phyloP scores from a whole-genome alignment of 2,329 filamentous ascomycete species.

The Ampelomyces quisqualis region DNA sequence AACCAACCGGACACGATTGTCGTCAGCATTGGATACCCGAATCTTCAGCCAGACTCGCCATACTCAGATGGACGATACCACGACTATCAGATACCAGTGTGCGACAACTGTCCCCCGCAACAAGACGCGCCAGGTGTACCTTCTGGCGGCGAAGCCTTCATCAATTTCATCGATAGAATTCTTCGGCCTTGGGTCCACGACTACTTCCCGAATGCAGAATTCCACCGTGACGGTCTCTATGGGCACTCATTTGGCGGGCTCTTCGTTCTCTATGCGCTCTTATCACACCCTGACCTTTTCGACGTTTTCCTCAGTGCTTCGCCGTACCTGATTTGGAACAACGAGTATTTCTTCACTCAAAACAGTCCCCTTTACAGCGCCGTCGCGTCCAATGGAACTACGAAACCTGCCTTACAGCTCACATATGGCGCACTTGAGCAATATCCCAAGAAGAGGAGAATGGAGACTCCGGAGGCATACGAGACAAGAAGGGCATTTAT shows the following conservation, averaged over 20 bases:
- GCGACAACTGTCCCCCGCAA: slow-evolving; percentile 26
- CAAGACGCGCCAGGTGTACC: slow-evolving; percentile 35
- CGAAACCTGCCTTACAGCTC: slow-evolving; percentile 35
- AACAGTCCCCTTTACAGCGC: slow-evolving; percentile 22
- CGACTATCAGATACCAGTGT: slow-evolving; percentile 37
- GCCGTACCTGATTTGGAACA: slow-evolving; percentile 53
- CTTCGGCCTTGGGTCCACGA: slow-evolving; percentile 41
- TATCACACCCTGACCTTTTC: slow-evolving; percentile 46
- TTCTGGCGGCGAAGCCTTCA: slow-evolving; percentile 51
- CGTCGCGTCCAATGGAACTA: slow-evolving; percentile 7
- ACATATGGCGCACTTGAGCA: slow-evolving; percentile 37
- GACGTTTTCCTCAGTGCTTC: slow-evolving; percentile 51
- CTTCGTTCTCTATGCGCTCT: slow-evolving; percentile 50
- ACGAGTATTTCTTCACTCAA: slow-evolving; percentile 42
- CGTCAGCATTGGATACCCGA: slow-evolving; percentile 35
- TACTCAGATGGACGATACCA: slow-evolving; percentile 28
- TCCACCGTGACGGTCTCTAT: slow-evolving; percentile 48
- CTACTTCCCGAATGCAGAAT: slow-evolving; percentile 34
- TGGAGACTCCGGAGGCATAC: slow-evolving; percentile 31
- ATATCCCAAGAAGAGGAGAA: slow-evolving; percentile 25
- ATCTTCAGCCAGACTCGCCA: slow-evolving; percentile 32
- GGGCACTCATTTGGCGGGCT: slow-evolving; percentile 55
- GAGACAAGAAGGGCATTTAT: slow-evolving; percentile 29
- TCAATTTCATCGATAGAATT: slow-evolving; percentile 47
- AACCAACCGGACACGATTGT: slow-evolving; percentile 33